Percentiles rank a stretch among this genome's conserved stretches.
These are phyloP conservation scores for Penicillium angulare DNA, from an alignment of 495 filamentous ascomycete genomes.

Conservation along the genomic window DNA sequence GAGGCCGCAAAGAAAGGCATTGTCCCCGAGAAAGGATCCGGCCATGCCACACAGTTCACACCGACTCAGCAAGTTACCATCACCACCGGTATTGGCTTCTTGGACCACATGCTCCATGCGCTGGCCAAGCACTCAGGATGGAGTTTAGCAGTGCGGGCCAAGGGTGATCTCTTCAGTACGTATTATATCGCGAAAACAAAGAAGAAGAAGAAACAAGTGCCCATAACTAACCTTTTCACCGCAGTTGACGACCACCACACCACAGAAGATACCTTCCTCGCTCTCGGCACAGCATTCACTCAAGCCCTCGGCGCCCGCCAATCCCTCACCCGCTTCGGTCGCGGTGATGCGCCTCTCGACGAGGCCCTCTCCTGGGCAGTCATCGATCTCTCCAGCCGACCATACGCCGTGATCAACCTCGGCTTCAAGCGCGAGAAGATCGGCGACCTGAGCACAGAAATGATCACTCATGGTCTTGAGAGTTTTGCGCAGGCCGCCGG, in stretches of 20 bases:
- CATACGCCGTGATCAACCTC: slow-evolving; percentile 77
- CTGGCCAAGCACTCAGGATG: slow-evolving; percentile 93
- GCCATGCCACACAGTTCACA: slow-evolving; percentile 79
- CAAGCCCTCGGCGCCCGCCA: slow-evolving; percentile 68
- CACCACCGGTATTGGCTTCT: slow-evolving; percentile 94
- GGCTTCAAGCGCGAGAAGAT: slow-evolving; percentile 87
- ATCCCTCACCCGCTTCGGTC: slow-evolving; percentile 86
- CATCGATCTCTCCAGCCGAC: slow-evolving; percentile 89
- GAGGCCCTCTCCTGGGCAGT: slow-evolving; percentile 93
- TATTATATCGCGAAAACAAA: too few species aligned
- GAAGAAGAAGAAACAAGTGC: not conserved
- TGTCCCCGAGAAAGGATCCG: slow-evolving; percentile 73
- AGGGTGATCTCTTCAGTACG: slow-evolving; percentile 88
- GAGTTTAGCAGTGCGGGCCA: slow-evolving; percentile 77
- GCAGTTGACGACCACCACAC: slow-evolving; percentile 99
- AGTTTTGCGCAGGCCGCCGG: slow-evolving; percentile 89
- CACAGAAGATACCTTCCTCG: slow-evolving; percentile 91
- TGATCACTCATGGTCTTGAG: slow-evolving; percentile 93
- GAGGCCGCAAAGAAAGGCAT: slow-evolving; percentile 66
- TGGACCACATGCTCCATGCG: slow-evolving; percentile 98
- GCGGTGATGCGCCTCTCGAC: slow-evolving; percentile 87
- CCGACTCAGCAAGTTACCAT: slow-evolving; percentile 80
- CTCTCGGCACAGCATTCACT: slow-evolving; percentile 82
- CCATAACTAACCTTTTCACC: not conserved
- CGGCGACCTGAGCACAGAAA: slow-evolving; percentile 88